phyloP scores from a whole-genome alignment of 768 basidiomycete genomes.

The Sutorius australiensis region DNA sequence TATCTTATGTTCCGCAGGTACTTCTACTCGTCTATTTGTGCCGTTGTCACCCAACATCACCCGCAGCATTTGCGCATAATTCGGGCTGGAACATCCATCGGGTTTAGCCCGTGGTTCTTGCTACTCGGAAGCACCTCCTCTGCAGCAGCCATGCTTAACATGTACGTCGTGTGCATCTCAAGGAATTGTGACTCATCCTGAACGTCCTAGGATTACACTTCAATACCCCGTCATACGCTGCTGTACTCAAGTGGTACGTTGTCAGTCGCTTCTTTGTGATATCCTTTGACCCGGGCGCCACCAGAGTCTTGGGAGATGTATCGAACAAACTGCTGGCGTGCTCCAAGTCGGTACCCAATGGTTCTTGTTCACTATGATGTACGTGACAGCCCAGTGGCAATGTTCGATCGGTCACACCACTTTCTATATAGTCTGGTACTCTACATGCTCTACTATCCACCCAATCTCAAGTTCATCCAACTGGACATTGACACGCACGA shows the following conservation, averaged over 20 bases:
- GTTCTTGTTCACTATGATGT: conserved; percentile 83
- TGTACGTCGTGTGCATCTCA: conserved; percentile 41
- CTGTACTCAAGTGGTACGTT: conserved; percentile 70
- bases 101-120: conserved; percentile 89
- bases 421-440: conserved; percentile 65
- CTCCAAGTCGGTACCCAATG: conserved; percentile 81
- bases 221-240: conserved; percentile 83
- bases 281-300: conserved; percentile 1
- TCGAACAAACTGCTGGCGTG: conserved; percentile 79
- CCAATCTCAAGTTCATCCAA: conserved; percentile 68
- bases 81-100: conserved; percentile 70
- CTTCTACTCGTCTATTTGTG: background rate
- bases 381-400: conserved; percentile 27
- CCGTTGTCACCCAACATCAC: background rate
- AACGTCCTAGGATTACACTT: conserved; percentile 62
- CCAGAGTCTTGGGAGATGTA: conserved; percentile 66
- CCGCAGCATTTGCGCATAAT: conserved; percentile 78
- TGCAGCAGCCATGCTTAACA: conserved; percentile 80
- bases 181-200: background rate
- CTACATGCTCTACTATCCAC: conserved; percentile 90
- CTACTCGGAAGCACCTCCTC: conserved; percentile 84
- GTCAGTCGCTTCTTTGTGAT: background rate
- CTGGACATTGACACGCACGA: conserved; percentile 42
- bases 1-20: conserved; percentile 86
- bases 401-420: background rate